phyloP scores from a whole-genome alignment of 495 filamentous ascomycete genomes.

The Lophiotrema nucula region DNA sequence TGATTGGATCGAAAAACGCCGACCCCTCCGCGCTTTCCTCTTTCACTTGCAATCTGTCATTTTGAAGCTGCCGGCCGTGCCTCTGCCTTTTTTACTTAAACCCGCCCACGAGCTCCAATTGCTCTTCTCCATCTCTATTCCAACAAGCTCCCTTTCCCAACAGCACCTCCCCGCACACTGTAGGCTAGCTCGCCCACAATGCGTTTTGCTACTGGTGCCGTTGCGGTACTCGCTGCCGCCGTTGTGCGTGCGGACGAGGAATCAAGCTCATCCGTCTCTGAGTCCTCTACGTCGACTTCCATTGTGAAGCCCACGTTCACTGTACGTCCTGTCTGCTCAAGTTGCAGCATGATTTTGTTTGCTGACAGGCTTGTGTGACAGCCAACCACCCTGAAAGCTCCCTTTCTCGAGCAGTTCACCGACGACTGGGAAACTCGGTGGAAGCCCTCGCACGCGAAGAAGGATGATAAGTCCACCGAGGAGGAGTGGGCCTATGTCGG shows the following conservation, averaged over 20 bases:
- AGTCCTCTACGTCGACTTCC: conserved; percentile 57
- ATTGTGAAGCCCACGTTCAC: conserved; percentile 62
- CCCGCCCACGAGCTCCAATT: not conserved
- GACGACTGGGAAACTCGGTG: conserved; percentile 89
- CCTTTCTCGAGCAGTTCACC: conserved; percentile 98
- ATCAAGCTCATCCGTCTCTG: conserved; percentile 37
- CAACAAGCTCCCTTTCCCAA: not conserved
- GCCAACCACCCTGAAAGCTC: conserved; percentile 84
- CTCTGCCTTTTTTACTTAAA: not conserved
- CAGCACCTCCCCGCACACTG: not conserved
- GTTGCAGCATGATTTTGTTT: not conserved
- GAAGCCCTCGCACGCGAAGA: conserved; percentile 94
- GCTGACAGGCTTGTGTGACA: conserved; percentile 41
- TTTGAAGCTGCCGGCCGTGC: not conserved
- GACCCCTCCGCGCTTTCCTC: not conserved
- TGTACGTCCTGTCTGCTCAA: conserved; percentile 13
- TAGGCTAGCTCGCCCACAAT: conserved; percentile 33
- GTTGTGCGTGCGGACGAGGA: conserved; percentile 40
- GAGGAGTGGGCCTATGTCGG: conserved; percentile 99
- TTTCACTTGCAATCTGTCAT: not conserved
- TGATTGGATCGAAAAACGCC: not conserved
- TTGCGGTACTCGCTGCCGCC: conserved; percentile 39
- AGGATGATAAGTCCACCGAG: conserved; percentile 75
- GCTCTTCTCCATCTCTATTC: not conserved
- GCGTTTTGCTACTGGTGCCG: conserved; percentile 41